phyloP scores from a whole-genome alignment of 129 eudicot genomes.

The Kitagawia praeruptora region DNA sequence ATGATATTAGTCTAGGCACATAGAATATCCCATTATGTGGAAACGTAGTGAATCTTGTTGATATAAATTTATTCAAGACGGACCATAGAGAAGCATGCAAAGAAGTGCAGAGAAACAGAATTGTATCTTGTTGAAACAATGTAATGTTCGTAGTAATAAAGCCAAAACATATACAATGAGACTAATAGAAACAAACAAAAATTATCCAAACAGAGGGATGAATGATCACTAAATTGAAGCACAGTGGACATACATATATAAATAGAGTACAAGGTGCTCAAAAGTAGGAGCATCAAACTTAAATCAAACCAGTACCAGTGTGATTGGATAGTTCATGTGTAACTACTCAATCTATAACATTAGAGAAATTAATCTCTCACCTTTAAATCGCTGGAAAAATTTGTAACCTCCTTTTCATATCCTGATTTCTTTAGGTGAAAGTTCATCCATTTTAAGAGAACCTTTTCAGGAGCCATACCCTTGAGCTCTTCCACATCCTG shows the following conservation, averaged over 20 bases:
- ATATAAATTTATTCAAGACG: background rate
- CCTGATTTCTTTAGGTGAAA: constrained; percentile 55
- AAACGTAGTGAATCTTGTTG: background rate
- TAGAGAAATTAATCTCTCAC: constrained; percentile 12
- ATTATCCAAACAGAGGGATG: background rate
- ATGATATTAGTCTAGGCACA: background rate
- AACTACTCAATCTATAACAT: background rate
- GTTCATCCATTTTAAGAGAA: constrained; percentile 64
- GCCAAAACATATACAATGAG: too few relatives aligned
- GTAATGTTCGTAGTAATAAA: background rate
- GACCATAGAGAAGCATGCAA: background rate
- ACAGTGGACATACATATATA: background rate
- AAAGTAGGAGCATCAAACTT: background rate
- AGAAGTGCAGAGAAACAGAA: background rate
- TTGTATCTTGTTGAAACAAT: background rate
- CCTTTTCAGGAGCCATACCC: constrained; percentile 62
- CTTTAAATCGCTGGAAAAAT: constrained; percentile 55
- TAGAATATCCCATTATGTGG: background rate
- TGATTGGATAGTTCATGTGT: background rate
- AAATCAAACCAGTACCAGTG: background rate
- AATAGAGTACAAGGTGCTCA: background rate
- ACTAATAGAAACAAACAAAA: too few relatives aligned
- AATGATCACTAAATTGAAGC: background rate
- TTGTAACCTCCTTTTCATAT: constrained; percentile 48
- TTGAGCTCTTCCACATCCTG: constrained; percentile 67